Evolutionary conservation across 805 yeast genomes (phyloP).

Genomic region (Sugiyamaella lignohabitans): DNA sequence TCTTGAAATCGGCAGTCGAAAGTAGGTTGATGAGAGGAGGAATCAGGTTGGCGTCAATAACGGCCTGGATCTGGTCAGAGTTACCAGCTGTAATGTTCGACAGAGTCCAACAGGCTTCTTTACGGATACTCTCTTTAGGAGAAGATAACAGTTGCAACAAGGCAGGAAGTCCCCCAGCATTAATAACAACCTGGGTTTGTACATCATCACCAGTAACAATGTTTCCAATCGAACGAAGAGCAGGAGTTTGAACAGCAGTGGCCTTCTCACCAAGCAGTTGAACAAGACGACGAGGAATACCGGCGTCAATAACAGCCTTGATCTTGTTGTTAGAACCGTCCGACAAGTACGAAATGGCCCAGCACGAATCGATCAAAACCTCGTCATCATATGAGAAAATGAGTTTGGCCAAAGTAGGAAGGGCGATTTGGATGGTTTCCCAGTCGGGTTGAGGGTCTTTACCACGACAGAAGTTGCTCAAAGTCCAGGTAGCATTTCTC

Average conservation of each 20-base stretch:
- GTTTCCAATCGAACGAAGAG: conserved; percentile 94
- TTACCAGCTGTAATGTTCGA: conserved; percentile 98
- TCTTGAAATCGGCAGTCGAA: conserved; percentile 82
- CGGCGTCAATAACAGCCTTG: conserved; percentile 93
- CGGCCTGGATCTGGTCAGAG: conserved; percentile 92
- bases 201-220: conserved; percentile 95
- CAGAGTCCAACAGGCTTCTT: conserved; percentile 98
- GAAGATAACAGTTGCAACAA: conserved; percentile 72
- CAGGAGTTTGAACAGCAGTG: conserved; percentile 90
- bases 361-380: conserved; percentile 93
- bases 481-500: conserved; percentile 97
- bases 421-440: conserved; percentile 75
- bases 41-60: conserved; percentile 86
- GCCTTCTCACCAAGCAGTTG: conserved; percentile 82
- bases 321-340: conserved; percentile 92
- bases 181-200: conserved; percentile 92
- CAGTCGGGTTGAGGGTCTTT: conserved; percentile 95
- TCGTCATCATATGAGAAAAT: conserved; percentile 88
- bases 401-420: conserved; percentile 86
- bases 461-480: conserved; percentile 94
- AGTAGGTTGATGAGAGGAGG: conserved; percentile 83
- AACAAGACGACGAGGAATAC: conserved; percentile 90
- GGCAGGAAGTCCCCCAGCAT: conserved; percentile 85
- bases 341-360: conserved; percentile 94
- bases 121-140: conserved; percentile 85